Evolutionary conservation across 2,329 filamentous ascomycete genomes (phyloP).

Genomic region (Bipolaris sorokiniana): DNA sequence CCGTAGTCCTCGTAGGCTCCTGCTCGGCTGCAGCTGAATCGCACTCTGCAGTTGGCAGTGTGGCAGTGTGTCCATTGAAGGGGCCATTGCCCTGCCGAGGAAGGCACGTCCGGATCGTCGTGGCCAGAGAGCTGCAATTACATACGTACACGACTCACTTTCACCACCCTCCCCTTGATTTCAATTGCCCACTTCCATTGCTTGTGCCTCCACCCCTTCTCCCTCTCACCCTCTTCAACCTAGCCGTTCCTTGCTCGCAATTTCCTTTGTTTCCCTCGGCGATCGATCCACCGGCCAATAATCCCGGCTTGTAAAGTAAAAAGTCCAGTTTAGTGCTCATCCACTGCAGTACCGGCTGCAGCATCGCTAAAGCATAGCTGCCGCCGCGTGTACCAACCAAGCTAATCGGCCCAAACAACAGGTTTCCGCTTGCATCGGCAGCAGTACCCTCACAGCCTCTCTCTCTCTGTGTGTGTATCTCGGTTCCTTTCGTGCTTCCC

Average conservation of each 20-base stretch:
- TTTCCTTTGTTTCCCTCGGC: slow-evolving; percentile 5
- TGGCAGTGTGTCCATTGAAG: slow-evolving; percentile 4
- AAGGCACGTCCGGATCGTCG: slow-evolving; percentile 10
- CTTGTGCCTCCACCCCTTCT: slow-evolving; percentile 5
- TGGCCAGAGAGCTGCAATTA: neutral
- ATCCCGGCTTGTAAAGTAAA: slow-evolving; percentile 4
- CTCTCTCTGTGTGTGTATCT: neutral
- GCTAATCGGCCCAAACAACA: slow-evolving; percentile 14
- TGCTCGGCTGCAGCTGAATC: neutral
- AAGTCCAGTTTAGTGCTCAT: slow-evolving; percentile 5
- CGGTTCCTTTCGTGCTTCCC: neutral
- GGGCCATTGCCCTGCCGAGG: neutral
- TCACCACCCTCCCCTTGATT: slow-evolving; percentile 4
- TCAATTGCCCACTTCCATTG: neutral
- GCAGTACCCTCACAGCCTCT: slow-evolving; percentile 5
- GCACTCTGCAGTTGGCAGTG: neutral
- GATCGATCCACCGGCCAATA: neutral
- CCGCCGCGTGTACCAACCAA: slow-evolving; percentile 11
- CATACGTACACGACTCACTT: slow-evolving; percentile 1
- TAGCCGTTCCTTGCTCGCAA: slow-evolving; percentile 5
- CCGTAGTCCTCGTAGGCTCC: neutral
- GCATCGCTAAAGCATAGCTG: slow-evolving; percentile 18
- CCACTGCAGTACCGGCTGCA: slow-evolving; percentile 8
- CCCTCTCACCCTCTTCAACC: neutral
- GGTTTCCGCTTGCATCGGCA: slow-evolving; percentile 11